A percentile compares a stretch with the other conserved stretches of the same genome.
phyloP scores from a whole-genome alignment of 75 land plant species.

The Sequoiadendron giganteum region DNA sequence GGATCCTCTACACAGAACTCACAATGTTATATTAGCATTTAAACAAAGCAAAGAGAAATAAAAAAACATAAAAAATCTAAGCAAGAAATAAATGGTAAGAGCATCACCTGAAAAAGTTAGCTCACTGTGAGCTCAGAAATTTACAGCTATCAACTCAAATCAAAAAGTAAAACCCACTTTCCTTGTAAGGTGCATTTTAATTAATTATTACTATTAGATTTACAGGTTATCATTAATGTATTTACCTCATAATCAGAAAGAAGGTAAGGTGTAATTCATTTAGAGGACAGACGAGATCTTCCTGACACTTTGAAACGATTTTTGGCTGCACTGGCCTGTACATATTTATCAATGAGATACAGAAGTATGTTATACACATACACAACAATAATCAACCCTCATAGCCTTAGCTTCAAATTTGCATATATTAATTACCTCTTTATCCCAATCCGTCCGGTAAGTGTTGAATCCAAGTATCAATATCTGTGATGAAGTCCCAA shows the following conservation, averaged over 20 bases:
- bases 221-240: background rate
- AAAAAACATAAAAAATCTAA: background rate
- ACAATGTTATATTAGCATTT: background rate
- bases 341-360: background rate
- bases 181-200: background rate
- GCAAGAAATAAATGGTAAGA: background rate
- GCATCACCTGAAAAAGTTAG: background rate
- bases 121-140: background rate
- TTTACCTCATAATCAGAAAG: background rate
- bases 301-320: background rate
- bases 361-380: background rate
- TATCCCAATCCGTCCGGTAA: constrained; percentile 17
- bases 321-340: background rate
- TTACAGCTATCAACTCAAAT: background rate
- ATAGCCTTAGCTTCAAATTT: background rate
- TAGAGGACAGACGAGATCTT: background rate
- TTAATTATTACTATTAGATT: background rate
- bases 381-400: background rate
- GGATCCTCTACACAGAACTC: background rate
- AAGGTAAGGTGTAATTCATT: background rate
- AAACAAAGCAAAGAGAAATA: background rate
- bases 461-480: constrained; percentile 9
- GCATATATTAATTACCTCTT: constrained; percentile 14
- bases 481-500: constrained; percentile 13
- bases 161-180: background rate